phyloP scores from a whole-genome alignment of 805 yeast genomes.

The Yarrowia porcina region DNA sequence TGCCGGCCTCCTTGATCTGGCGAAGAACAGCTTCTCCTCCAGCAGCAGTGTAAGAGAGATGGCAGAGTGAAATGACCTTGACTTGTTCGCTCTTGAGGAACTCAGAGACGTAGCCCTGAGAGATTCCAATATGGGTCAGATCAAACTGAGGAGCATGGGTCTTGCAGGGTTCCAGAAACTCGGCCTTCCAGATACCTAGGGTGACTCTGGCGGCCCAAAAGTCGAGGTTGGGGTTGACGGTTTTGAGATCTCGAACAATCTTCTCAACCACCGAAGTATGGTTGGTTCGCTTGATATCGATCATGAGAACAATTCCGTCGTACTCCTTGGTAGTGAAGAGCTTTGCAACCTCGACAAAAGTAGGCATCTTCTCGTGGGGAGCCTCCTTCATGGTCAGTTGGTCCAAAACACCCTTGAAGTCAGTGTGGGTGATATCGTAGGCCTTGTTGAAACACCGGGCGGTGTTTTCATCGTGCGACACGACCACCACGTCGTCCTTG shows the following conservation, averaged over 20 bases:
- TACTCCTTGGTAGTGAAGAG: slow-evolving; percentile 41
- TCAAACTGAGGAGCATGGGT: slow-evolving; percentile 40
- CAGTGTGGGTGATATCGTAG: slow-evolving; percentile 41
- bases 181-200: slow-evolving; percentile 53
- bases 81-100: slow-evolving; percentile 49
- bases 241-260: slow-evolving; percentile 40
- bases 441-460: slow-evolving; percentile 48
- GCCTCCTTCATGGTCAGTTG: slow-evolving; percentile 39
- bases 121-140: slow-evolving; percentile 42
- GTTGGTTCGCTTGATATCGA: slow-evolving; percentile 52
- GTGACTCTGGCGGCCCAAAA: slow-evolving; percentile 49
- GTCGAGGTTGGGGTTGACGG: slow-evolving; percentile 41
- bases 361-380: slow-evolving; percentile 42
- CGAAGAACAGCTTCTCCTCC: slow-evolving; percentile 40
- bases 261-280: slow-evolving; percentile 44
- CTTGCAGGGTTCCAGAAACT: slow-evolving; percentile 46
- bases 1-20: slow-evolving; percentile 36
- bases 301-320: slow-evolving; percentile 42
- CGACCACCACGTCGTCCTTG: slow-evolving; percentile 51
- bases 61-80: slow-evolving; percentile 53
- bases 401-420: slow-evolving; percentile 41
- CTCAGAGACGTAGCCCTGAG: slow-evolving; percentile 38
- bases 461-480: slow-evolving; percentile 53
- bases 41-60: slow-evolving; percentile 45
- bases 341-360: slow-evolving; percentile 42